Base-by-base conservation (phyloP, 345 rosid genomes). In the Eucalyptus guilfoylei region DNA sequence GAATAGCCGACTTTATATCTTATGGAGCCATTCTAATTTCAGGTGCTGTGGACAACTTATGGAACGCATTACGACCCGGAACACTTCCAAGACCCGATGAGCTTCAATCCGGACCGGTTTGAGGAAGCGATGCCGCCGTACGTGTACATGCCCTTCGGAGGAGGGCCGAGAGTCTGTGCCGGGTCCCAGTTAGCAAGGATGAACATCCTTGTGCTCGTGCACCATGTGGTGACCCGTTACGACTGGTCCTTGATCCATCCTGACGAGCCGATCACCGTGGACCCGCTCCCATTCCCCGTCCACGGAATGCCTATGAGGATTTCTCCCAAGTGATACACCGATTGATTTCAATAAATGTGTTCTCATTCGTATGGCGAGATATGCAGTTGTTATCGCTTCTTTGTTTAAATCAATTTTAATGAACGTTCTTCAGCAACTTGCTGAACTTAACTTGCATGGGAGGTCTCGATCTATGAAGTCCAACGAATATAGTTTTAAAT, bases 101-200 rank as follows among this genome's bases (percentile, higher is more conserved):
- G 91, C 88, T 95, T 95, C 88, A 62, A 93, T 44, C 85, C 85
- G 15, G 47, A 76, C 15, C 85, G 85, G 85, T 76, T 76, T 12
- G 47, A 76, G 5, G 85, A 97, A 96, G 4, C 90, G 13, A 54
- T 91, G 30, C 94, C 94, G 5, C 94, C 97, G 11, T 96, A 94
- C 32, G 94, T 90, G 11, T 95, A 90, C 87, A 88, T 96, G 42
- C 95, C 98, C 14, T 95, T 96, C 21, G 98, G 99, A 81, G 98
- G 96, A 89, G 99, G 99, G 48, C 94, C 96, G 24, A 94, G 98
- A 88, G 89, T 92, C 12, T 95, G 98, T 64, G 96, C 97, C 8
- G 99, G 99, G 26, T 93, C 93, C 91, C 99, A 94, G 87, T 91
- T 96, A 49, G 99, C 98, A 32, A 96, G 95, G 93, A 44, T 96